Percentiles rank a stretch among this genome's conserved stretches.
Conservation (phyloP, 2,329 filamentous ascomycete species). For the Calonectria honghensis region DNA sequence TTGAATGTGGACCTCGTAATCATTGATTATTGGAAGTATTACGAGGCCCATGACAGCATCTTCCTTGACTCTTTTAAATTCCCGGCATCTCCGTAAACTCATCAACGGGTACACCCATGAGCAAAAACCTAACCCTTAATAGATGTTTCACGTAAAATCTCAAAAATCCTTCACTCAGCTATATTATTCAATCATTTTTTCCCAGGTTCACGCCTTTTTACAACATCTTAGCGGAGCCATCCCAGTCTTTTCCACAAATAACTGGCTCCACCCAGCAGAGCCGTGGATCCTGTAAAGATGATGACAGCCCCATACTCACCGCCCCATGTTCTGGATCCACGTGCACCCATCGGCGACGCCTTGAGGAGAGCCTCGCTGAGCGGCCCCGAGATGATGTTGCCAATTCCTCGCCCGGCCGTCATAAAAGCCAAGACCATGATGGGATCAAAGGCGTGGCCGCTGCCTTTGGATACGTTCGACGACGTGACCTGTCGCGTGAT, state of each 20-base stretch:
- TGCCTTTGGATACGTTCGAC: conserved; percentile 27
- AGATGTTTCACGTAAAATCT: neutral
- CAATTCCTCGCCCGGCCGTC: conserved; percentile 73
- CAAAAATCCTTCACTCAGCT: neutral
- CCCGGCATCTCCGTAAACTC: neutral
- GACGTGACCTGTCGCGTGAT: conserved; percentile 64
- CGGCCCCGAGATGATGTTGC: conserved; percentile 74
- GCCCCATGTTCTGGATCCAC: conserved; percentile 63
- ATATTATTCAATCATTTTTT: neutral
- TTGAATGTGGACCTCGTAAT: neutral
- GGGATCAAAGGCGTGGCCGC: conserved; percentile 58
- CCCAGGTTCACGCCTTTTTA: neutral
- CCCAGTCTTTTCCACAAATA: conserved; percentile 46
- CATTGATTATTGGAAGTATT: neutral
- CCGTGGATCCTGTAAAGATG: conserved; percentile 69
- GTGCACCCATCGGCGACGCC: conserved; percentile 62
- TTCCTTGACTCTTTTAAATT: neutral
- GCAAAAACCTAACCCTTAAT: neutral
- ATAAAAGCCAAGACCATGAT: conserved; percentile 73
- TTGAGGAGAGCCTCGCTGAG: conserved; percentile 70
- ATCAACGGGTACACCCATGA: neutral
- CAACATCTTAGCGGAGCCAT: conserved; percentile 63
- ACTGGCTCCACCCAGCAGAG: conserved; percentile 45
- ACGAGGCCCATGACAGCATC: neutral
- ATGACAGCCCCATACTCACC: conserved; percentile 69